These are phyloP conservation scores for Amniculicola lignicola DNA, from an alignment of 495 filamentous ascomycete genomes.

Conservation along the genomic window DNA sequence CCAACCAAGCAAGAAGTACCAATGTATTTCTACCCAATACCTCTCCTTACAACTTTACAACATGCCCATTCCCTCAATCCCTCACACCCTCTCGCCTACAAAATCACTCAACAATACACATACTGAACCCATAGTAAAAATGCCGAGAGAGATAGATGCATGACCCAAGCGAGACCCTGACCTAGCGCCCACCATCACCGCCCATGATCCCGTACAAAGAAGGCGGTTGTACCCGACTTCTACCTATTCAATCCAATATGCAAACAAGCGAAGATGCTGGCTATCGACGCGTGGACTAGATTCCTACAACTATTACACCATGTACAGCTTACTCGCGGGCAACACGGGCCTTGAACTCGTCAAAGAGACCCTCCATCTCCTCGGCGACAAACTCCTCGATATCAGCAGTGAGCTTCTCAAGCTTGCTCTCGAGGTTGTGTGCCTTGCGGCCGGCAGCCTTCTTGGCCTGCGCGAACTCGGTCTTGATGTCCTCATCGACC, in stretches of 20 bases:
- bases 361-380: conserved; percentile 66
- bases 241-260: conserved; percentile 1
- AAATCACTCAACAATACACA: not conserved
- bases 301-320: not conserved
- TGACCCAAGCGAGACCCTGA: not conserved
- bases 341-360: conserved; percentile 49
- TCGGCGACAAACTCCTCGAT: conserved; percentile 64
- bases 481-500: conserved; percentile 30
- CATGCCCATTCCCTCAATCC: no score
- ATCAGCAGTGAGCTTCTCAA: conserved; percentile 45
- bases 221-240: not conserved
- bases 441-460: conserved; percentile 18
- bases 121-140: not conserved
- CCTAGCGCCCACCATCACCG: no score
- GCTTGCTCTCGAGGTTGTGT: conserved; percentile 31
- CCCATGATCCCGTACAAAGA: no score
- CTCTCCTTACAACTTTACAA: no score
- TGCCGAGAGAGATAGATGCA: not conserved
- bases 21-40: no score
- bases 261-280: conserved; percentile 12
- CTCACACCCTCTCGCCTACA: not conserved
- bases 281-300: conserved; percentile 1
- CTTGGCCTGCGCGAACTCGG: conserved; percentile 14
- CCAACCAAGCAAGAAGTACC: no score
- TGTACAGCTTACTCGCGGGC: conserved; percentile 19